These are phyloP conservation scores for Xylaria sp. DNA, from an alignment of 2,329 filamentous ascomycete species.

Conservation along the genomic window DNA sequence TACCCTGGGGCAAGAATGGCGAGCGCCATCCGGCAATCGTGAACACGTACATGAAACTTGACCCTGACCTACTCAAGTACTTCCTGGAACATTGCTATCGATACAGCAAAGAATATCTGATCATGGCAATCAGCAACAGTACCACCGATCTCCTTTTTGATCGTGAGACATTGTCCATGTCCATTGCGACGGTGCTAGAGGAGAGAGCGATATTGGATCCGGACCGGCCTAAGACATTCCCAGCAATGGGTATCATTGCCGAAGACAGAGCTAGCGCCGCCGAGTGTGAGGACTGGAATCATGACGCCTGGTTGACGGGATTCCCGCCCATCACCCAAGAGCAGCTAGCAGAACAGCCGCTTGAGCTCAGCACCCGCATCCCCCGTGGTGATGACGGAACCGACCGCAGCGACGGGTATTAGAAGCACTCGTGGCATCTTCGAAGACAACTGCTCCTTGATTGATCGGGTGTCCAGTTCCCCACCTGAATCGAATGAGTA, in stretches of 20 bases:
- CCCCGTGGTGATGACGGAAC: conserved; percentile 46
- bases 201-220: conserved; percentile 44
- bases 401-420: conserved; percentile 32
- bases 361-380: conserved; percentile 35
- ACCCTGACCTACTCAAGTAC: conserved; percentile 61
- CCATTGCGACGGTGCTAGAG: conserved; percentile 46
- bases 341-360: conserved; percentile 38
- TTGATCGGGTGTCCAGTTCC: conserved; percentile 3
- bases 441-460: conserved; percentile 17
- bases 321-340: conserved; percentile 39
- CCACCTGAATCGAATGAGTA: not conserved
- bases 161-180: conserved; percentile 45
- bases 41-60: conserved; percentile 59
- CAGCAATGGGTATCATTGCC: conserved; percentile 46
- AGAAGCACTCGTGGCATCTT: conserved; percentile 31
- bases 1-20: conserved; percentile 47
- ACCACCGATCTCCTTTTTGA: conserved; percentile 58
- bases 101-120: conserved; percentile 59
- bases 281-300: conserved; percentile 35
- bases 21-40: conserved; percentile 50
- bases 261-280: conserved; percentile 41
- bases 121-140: conserved; percentile 55
- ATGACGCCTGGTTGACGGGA: conserved; percentile 44
- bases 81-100: conserved; percentile 60
- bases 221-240: conserved; percentile 32